Conservation (phyloP, 2,329 filamentous ascomycete species). For the Bretziella fagacearum region DNA sequence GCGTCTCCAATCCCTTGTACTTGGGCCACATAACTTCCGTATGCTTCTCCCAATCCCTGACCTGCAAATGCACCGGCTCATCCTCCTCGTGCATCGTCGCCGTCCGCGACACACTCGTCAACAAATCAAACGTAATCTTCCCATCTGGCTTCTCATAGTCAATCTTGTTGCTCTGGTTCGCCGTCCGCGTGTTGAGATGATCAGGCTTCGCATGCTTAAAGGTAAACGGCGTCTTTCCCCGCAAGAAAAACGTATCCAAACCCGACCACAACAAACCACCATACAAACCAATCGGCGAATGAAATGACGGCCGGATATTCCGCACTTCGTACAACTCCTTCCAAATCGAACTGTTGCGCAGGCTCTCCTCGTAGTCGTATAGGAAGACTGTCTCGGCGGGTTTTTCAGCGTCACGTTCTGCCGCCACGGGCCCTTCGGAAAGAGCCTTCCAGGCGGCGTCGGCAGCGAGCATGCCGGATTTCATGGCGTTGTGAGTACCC, state of each 20-base stretch:
- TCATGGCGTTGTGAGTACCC: slow-evolving; percentile 95
- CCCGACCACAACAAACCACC: slow-evolving; percentile 88
- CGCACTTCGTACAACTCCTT: slow-evolving; percentile 86
- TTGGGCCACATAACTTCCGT: slow-evolving; percentile 65
- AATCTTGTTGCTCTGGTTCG: slow-evolving; percentile 70
- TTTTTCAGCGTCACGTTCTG: slow-evolving; percentile 9
- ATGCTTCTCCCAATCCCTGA: slow-evolving; percentile 89
- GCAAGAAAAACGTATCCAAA: slow-evolving; percentile 73
- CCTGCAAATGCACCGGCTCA: slow-evolving; percentile 88
- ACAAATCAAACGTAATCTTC: slow-evolving; percentile 85
- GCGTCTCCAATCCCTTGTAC: slow-evolving; percentile 85
- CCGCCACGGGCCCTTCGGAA: slow-evolving; percentile 19
- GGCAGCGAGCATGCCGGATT: slow-evolving; percentile 88
- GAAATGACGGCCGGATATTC: slow-evolving; percentile 95
- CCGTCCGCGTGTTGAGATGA: slow-evolving; percentile 59
- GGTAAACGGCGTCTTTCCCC: slow-evolving; percentile 80
- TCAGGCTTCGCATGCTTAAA: slow-evolving; percentile 70
- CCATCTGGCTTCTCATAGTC: slow-evolving; percentile 95
- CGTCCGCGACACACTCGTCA: slow-evolving; percentile 87
- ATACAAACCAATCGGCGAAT: slow-evolving; percentile 68
- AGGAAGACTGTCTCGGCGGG: slow-evolving; percentile 66
- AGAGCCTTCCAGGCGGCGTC: slow-evolving; percentile 77
- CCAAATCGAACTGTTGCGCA: slow-evolving; percentile 80
- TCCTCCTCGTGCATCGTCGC: slow-evolving; percentile 98
- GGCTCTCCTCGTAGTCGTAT: slow-evolving; percentile 80